Evolutionary conservation across 208 protist genomes (phyloP), one percentile per base, ranked within the genome.

Genomic region (Trypanosoma melophagium): DNA sequence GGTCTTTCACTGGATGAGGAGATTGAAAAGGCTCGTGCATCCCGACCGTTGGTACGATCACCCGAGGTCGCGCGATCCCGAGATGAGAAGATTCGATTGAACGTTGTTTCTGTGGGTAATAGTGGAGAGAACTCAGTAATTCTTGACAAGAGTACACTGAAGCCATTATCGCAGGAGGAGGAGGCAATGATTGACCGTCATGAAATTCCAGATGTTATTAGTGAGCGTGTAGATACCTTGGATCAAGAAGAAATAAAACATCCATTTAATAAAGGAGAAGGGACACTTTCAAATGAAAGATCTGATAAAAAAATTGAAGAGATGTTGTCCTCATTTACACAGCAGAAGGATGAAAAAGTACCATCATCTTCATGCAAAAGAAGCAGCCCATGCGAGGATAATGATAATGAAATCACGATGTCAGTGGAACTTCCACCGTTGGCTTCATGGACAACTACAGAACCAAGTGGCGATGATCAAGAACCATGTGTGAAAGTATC

Each of bases 171-270:
- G 14, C 49, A 28, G 19, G 55, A 64, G 2, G 62, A 89, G 21
- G 70, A 70, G 5, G 56, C 55, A 45, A 80, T 71, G 40, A 51
- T 93, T 25, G 77, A 87, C 8, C 57, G 59, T 4, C 87, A 89
- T 69, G 75, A 87, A 60, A 80, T 93, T 41, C 83, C 86, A 9
- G 53, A 68, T 40, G 31, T 41, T 54, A 22, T 66, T 28, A 58
- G 69, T 41, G 69, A 50, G 31, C 1, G 21, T 25, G 60, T 52
- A 47, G 28, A 28, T 31, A 19, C 42, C 35, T 7, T 21, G 45
- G 19, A 53, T 21, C 16, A 60, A n/a, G 24, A 22, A 35, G 40
- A 54, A 53, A n/a, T 25, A 24, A 41, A n/a, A 14, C 19, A 42
- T 38, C 24, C 22, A 8, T 16, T 10, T n/a, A 44, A 7, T 10